Base-by-base conservation (phyloP, 352 stramenopile species). In the Globisporangium spiculum region DNA sequence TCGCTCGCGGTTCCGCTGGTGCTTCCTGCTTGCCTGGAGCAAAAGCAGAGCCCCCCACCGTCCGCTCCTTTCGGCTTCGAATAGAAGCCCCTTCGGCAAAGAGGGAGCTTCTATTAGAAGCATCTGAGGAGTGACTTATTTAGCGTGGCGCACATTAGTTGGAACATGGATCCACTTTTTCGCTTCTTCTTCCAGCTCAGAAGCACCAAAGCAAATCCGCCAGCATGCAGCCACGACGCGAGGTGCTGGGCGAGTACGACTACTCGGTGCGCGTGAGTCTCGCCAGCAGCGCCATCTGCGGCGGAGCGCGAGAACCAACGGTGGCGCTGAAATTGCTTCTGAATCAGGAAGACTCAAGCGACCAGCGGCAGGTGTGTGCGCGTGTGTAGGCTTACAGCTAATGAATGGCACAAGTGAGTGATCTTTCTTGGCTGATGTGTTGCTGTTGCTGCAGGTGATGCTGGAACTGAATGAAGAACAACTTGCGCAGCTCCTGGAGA, bases 251-350 rank as follows among this genome's bases (percentile, higher is more conserved):
- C 48, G 85, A 92, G 65, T 92, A 91, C 54, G 80, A 93, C 75
- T 91, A 88, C 75, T 93, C 85, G 12, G 77, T 91, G 75, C 83
- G 85, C 60, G 77, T 86, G 60, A 81, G 74, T 41, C 63, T 93
- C 64, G 81, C 83, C 36, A 87, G 76, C 67, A 92, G 73, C 65
- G 64, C 77, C n/a, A 63, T 91, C 54, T 90, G 81, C 36, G 52
- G 57, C n/a, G 80, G 75, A 18, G 73, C 75, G n/a, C 71, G 68
- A 54, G 67, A 80, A 22, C 69, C 67, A 26, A 78, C 80, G 0
- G 79, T 91, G 4, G 67, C 79, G 14, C 66, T 93, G 5, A 93
- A 92, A 69, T 61, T 92, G 22, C 77, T 77, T 26, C 56, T 91
- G 16, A 41, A 2, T 3, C 46, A 55, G 7, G 67, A 78, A 26